These are phyloP conservation scores for Calonectria multiphialidica DNA, from an alignment of 2,329 filamentous ascomycete genomes.

Conservation along the genomic window DNA sequence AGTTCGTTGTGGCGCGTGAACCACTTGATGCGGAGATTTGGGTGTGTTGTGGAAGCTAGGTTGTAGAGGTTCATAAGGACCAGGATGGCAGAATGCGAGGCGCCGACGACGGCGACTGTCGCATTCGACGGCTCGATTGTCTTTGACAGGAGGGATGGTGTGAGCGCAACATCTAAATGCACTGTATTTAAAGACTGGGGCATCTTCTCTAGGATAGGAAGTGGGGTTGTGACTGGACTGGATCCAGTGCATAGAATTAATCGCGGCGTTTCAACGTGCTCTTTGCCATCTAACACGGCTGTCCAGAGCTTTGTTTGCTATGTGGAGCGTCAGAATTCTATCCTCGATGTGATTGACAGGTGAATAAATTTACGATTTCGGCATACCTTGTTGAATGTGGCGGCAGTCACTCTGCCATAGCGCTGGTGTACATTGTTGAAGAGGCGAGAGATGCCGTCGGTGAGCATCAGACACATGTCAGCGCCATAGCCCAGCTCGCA, in stretches of 20 bases:
- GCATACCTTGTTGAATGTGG: conserved; percentile 40
- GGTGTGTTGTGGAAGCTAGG: conserved; percentile 63
- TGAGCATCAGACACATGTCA: conserved; percentile 62
- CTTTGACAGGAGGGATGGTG: conserved; percentile 60
- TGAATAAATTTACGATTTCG: neutral
- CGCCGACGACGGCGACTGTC: conserved; percentile 69
- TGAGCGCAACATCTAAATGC: conserved; percentile 67
- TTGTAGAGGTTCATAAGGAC: conserved; percentile 71
- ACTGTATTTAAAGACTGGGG: conserved; percentile 39
- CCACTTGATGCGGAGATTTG: conserved; percentile 69
- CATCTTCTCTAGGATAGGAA: conserved; percentile 52
- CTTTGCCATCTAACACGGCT: conserved; percentile 42
- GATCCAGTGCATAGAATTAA: conserved; percentile 72
- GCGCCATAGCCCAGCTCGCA: conserved; percentile 69
- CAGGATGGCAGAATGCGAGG: conserved; percentile 73
- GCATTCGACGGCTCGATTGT: conserved; percentile 40
- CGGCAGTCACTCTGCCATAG: conserved; percentile 52
- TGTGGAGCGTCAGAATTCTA: neutral
- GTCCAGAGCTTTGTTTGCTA: conserved; percentile 33
- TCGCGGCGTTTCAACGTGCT: conserved; percentile 52
- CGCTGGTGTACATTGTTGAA: conserved; percentile 53
- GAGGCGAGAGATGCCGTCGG: conserved; percentile 55
- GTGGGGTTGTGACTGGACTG: conserved; percentile 56
- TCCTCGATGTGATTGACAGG: neutral
- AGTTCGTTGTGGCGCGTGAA: conserved; percentile 68